Evolutionary conservation across 2,329 filamentous ascomycete species (phyloP).

Genomic region (Didymellaceae sp.): DNA sequence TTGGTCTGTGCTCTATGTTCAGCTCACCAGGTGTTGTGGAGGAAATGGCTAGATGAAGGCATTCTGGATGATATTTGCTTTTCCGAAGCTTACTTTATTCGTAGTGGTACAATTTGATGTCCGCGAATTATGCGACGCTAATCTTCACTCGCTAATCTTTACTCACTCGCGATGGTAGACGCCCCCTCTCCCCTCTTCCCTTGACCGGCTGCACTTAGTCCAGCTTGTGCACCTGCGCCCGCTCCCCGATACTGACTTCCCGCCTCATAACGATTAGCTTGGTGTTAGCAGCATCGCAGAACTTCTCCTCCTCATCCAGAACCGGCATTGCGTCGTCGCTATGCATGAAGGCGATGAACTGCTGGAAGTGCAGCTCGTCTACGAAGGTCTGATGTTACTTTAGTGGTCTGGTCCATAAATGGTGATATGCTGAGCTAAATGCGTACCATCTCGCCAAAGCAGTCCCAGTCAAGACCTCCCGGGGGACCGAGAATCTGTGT

Average conservation of each 20-base stretch:
- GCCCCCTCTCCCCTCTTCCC: too few species aligned
- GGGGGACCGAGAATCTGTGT: slow-evolving; percentile 18
- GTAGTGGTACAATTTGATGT: too few species aligned
- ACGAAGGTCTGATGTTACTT: slow-evolving; percentile 24
- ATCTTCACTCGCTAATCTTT: not conserved
- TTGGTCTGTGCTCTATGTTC: too few species aligned
- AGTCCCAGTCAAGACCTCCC: slow-evolving; percentile 28
- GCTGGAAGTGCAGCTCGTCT: slow-evolving; percentile 29
- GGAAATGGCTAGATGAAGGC: too few species aligned
- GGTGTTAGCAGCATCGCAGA: slow-evolving; percentile 19
- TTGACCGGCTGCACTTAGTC: too few species aligned
- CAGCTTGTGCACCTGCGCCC: slow-evolving; percentile 9
- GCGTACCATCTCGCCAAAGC: slow-evolving; percentile 24
- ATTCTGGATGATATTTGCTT: too few species aligned
- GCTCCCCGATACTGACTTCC: slow-evolving; percentile 13
- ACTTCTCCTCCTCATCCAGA: slow-evolving; percentile 28
- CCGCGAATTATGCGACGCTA: not conserved
- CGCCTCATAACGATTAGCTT: slow-evolving; percentile 27
- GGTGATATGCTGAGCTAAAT: too few species aligned
- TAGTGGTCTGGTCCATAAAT: too few species aligned
- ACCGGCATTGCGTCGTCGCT: slow-evolving; percentile 17
- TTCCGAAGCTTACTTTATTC: too few species aligned
- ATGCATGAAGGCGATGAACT: slow-evolving; percentile 30
- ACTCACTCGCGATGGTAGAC: too few species aligned
- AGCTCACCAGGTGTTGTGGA: too few species aligned